Evolutionary conservation across 306 rosid species (phyloP), one percentile per base, ranked within the genome.

Genomic region (Gastrolobium villosum): DNA sequence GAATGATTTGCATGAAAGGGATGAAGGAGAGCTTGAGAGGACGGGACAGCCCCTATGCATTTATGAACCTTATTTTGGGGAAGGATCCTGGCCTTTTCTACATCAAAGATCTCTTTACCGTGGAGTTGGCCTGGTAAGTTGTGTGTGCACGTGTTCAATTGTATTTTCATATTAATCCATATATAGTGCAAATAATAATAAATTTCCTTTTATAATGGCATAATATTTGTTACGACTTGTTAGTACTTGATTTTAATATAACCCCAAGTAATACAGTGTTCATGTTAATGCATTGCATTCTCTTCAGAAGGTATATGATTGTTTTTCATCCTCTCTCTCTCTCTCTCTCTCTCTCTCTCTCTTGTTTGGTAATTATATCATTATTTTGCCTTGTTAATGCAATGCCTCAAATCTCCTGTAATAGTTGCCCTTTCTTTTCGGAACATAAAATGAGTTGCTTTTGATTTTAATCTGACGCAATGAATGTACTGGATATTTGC

Each of bases 51-150:
- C 93, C 3, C 77, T 96, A 54, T 81, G 94, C 89, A 96, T 96
- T 81, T 96, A 96, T 76, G 99, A 96, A 83, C 99, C 98, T 76
- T 96, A 93, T 84, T 80, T 72, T 40, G 99, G 99, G 49, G 94
- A 91, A 88, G 98, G 99, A 73, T 80, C 87, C 76, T 96, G 99
- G 99, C 90, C 97, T 63, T 96, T 96, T 85, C 92, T 96, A 74
- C 99, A 96, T 84, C 14, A 35, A 14, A 81, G 67, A 76, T 82
- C 98, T 70, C 94, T 96, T 70, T 93, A 96, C 76, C 97, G 96
- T 14, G 99, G 99, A 82, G 82, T 96, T 44, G 94, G 97, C 70
- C 71, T 96, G 92, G 99, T 96, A 79, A 83, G 96, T 85, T 87
- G 31, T 39, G 46, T 3, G 4, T 53, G 7, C 0, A 35, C 36